Evolutionary conservation across 352 stramenopile genomes (phyloP).

Genomic region (Aphanomyces euteiches): DNA sequence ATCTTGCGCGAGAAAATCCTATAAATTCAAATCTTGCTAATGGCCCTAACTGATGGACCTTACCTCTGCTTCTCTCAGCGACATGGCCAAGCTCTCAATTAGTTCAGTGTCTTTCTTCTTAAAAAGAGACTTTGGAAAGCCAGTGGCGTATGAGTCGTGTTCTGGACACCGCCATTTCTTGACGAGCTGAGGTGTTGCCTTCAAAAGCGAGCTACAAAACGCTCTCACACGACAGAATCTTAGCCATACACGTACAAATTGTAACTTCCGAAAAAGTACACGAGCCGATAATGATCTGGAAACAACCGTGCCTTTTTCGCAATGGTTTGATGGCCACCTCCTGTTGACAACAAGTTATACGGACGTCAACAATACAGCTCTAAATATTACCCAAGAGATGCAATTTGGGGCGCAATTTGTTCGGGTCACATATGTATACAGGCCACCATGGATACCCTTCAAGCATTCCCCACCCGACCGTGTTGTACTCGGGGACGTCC

Average conservation of each 20-base stretch:
- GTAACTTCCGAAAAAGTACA: constrained; percentile 83
- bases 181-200: constrained; percentile 50
- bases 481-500: constrained; percentile 40
- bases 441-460: constrained; percentile 84
- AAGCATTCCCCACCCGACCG: constrained; percentile 81
- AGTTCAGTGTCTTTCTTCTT: constrained; percentile 52
- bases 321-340: constrained; percentile 60
- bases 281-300: constrained; percentile 60
- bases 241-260: constrained; percentile 59
- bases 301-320: constrained; percentile 73
- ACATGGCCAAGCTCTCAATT: constrained; percentile 45
- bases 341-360: constrained; percentile 28
- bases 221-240: background rate
- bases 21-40: background rate
- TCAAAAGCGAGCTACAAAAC: constrained; percentile 39
- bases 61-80: constrained; percentile 61
- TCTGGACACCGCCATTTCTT: constrained; percentile 69
- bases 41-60: background rate
- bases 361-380: no score
- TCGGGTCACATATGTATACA: constrained; percentile 78
- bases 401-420: constrained; percentile 63
- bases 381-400: constrained; percentile 10
- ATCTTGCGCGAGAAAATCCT: constrained; percentile 72
- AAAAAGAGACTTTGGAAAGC: constrained; percentile 54
- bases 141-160: constrained; percentile 64